Percentiles rank a stretch among this genome's conserved stretches.
phyloP scores from a whole-genome alignment of 2,329 filamentous ascomycete genomes.

The Aspergillus nomiae region DNA sequence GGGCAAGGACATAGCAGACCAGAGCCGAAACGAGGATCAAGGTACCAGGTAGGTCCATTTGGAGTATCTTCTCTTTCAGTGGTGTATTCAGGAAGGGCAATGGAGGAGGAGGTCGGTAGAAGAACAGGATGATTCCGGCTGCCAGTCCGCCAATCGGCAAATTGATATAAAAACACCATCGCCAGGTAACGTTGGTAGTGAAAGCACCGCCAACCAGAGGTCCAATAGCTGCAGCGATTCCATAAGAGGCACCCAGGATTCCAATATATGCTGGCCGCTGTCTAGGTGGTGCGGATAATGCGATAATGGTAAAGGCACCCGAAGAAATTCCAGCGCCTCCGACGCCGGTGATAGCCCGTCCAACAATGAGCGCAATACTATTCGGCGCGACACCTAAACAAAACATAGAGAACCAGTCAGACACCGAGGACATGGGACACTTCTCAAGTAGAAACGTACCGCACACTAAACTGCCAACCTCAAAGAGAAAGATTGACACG shows the following conservation, averaged over 20 bases:
- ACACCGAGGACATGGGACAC: not conserved
- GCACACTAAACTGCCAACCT: not conserved
- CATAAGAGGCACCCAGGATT: constrained; percentile 26
- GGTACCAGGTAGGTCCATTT: constrained; percentile 42
- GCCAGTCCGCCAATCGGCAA: not conserved
- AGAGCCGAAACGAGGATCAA: constrained; percentile 40
- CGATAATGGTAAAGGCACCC: constrained; percentile 49
- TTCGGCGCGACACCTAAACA: constrained; percentile 15
- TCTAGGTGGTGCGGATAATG: constrained; percentile 31
- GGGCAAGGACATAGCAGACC: constrained; percentile 44
- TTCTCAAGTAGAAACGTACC: not conserved
- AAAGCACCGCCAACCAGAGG: constrained; percentile 48
- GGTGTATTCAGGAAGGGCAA: not conserved
- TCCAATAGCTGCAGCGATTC: constrained; percentile 28
- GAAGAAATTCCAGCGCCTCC: constrained; percentile 34
- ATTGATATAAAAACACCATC: constrained; percentile 32
- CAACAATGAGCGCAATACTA: constrained; percentile 33
- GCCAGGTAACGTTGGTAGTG: constrained; percentile 43
- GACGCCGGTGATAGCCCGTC: constrained; percentile 36
- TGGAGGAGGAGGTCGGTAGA: not conserved
- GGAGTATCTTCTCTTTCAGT: not conserved
- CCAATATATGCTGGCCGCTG: constrained; percentile 33
- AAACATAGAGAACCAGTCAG: not conserved
- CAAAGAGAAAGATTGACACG: not conserved
- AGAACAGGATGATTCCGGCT: not conserved